Percentiles rank a stretch among this genome's conserved stretches.
Evolutionary conservation across 192 early-diverging fungal species (phyloP).

Genomic region (Kappamyces sp.): DNA sequence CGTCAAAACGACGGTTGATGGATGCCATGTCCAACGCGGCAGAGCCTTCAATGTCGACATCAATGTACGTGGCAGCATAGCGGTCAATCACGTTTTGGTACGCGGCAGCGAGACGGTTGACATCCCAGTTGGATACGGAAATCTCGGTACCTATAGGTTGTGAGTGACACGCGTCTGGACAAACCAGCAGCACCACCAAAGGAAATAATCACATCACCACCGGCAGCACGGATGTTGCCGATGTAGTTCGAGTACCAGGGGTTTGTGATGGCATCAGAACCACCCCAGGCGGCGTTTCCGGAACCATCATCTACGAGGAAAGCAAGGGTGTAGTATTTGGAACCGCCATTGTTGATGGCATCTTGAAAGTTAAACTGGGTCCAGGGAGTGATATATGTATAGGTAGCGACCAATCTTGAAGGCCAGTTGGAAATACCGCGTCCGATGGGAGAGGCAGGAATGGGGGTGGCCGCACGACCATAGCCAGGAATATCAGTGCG

Average conservation of each 20-base stretch:
- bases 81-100: slow-evolving; percentile 32
- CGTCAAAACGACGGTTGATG: slow-evolving; percentile 32
- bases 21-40: slow-evolving; percentile 18
- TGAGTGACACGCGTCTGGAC: no score
- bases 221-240: slow-evolving; percentile 11
- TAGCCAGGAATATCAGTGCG: no score
- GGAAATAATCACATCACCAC: slow-evolving; percentile 41
- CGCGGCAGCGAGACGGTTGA: slow-evolving; percentile 15
- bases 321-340: slow-evolving; percentile 37
- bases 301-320: slow-evolving; percentile 30
- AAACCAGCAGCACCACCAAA: slow-evolving; percentile 39
- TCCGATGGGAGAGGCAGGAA: no score
- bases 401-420: slow-evolving; percentile 30
- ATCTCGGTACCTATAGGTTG: slow-evolving; percentile 17
- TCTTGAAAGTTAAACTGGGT: slow-evolving; percentile 23
- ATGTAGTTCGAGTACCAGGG: slow-evolving; percentile 19
- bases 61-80: slow-evolving; percentile 30
- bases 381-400: slow-evolving; percentile 27
- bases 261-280: not conserved
- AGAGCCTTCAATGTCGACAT: slow-evolving; percentile 44
- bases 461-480: no score
- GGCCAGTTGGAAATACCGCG: not conserved
- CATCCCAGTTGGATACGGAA: slow-evolving; percentile 17
- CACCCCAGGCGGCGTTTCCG: slow-evolving; percentile 26
- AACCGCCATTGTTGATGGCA: slow-evolving; percentile 13